Evolutionary conservation across 2,329 filamentous ascomycete genomes (phyloP).

Genomic region (Juglanconis sp.): DNA sequence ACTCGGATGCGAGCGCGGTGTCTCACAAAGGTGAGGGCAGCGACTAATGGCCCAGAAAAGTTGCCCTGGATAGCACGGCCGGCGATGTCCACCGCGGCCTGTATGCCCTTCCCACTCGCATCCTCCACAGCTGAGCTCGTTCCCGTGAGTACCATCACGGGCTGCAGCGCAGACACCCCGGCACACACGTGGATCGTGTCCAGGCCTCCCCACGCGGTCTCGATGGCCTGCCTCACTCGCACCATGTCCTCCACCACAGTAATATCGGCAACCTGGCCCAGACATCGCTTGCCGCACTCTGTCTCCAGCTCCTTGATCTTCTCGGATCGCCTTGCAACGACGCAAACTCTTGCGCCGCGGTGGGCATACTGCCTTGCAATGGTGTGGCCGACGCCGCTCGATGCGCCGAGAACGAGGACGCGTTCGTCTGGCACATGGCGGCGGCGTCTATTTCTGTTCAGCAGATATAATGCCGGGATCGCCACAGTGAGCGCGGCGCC

Average conservation of each 20-base stretch:
- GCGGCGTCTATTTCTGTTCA: not conserved
- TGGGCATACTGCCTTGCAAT: slow-evolving; percentile 27
- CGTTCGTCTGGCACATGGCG: slow-evolving; percentile 22
- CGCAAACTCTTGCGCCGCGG: slow-evolving; percentile 28
- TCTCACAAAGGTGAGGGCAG: slow-evolving; percentile 26
- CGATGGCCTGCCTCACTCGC: slow-evolving; percentile 23
- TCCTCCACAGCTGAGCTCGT: slow-evolving; percentile 19
- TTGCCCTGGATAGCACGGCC: slow-evolving; percentile 27
- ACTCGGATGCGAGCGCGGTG: not conserved
- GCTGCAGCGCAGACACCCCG: slow-evolving; percentile 32
- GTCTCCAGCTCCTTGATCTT: slow-evolving; percentile 23
- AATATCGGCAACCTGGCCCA: slow-evolving; percentile 28
- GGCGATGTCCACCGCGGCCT: slow-evolving; percentile 23
- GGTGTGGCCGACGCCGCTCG: slow-evolving; percentile 30
- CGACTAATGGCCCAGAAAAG: slow-evolving; percentile 28
- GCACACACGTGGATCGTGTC: slow-evolving; percentile 31
- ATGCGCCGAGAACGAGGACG: slow-evolving; percentile 31
- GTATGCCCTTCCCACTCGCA: slow-evolving; percentile 22
- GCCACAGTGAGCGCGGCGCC: slow-evolving; percentile 7
- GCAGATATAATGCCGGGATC: not conserved
- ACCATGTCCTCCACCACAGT: slow-evolving; percentile 27
- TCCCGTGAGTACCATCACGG: slow-evolving; percentile 28
- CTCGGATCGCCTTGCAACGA: slow-evolving; percentile 28
- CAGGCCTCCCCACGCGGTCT: slow-evolving; percentile 27
- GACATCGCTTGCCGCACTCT: slow-evolving; percentile 27